Evolutionary conservation across 2,329 filamentous ascomycete species (phyloP).

Genomic region (Epichloe sylvatica): DNA sequence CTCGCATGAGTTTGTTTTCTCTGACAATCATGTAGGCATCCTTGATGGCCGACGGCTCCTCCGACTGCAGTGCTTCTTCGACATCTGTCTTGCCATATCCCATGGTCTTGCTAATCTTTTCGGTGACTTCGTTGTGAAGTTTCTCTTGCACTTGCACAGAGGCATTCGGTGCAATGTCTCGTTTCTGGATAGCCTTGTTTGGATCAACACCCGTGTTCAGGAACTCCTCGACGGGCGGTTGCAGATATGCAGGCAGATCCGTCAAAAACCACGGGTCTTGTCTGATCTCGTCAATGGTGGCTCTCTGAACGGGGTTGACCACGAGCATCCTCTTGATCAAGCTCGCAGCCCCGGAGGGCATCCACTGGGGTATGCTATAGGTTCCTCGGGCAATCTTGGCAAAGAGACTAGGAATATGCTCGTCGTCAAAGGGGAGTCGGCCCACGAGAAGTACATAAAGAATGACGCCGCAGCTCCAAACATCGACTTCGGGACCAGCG

Average conservation of each 20-base stretch:
- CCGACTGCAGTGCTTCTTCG: conserved; percentile 78
- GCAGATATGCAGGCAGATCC: conserved; percentile 73
- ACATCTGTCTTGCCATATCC: conserved; percentile 92
- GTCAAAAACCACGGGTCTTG: conserved; percentile 88
- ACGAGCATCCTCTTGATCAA: conserved; percentile 90
- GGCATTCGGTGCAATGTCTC: conserved; percentile 66
- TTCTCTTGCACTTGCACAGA: conserved; percentile 71
- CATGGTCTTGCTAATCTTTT: conserved; percentile 96
- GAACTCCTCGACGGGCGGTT: conserved; percentile 81
- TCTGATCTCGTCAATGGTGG: conserved; percentile 86
- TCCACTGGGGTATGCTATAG: conserved; percentile 84
- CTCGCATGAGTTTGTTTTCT: conserved; percentile 95
- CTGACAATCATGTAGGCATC: conserved; percentile 96
- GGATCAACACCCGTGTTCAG: conserved; percentile 88
- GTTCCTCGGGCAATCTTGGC: conserved; percentile 94
- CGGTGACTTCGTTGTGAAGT: conserved; percentile 81
- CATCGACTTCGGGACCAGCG: conserved; percentile 92
- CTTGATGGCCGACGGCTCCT: conserved; percentile 95
- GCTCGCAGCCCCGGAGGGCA: conserved; percentile 66
- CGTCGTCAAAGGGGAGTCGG: conserved; percentile 93
- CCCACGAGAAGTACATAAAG: conserved; percentile 71
- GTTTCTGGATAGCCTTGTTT: conserved; percentile 76
- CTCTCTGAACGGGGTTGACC: conserved; percentile 86
- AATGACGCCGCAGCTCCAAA: conserved; percentile 94
- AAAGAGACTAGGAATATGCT: conserved; percentile 94